Percentiles rank a stretch among this genome's conserved stretches.
Conservation (phyloP, 768 basidiomycete genomes). For the Thelephora ganbajun region DNA sequence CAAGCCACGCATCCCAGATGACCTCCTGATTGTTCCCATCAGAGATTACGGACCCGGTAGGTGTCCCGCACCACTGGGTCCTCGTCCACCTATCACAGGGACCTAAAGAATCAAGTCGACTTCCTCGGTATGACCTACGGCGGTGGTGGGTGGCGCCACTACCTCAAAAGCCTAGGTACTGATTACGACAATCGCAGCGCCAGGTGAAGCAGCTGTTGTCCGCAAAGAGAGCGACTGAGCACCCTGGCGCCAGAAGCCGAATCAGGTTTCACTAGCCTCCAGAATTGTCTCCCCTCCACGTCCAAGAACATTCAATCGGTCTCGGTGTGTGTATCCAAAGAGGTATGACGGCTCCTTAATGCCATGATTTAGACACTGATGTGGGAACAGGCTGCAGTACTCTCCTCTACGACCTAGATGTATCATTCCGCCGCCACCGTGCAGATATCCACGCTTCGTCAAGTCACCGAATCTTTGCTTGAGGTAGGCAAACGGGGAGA, state of each 20-base stretch:
- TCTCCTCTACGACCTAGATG: constrained; percentile 25
- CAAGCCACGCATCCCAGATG: no score
- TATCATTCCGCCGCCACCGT: constrained; percentile 29
- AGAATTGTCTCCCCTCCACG: constrained; percentile 37
- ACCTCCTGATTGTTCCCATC: no score
- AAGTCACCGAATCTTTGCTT: constrained; percentile 32
- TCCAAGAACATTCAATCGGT: constrained; percentile 33
- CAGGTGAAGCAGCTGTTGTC: constrained; percentile 46
- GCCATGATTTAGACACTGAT: not conserved
- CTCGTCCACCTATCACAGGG: constrained; percentile 33
- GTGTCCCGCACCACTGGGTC: constrained; percentile 33
- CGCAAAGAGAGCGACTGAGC: constrained; percentile 56
- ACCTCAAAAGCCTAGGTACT: not conserved
- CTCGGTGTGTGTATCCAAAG: constrained; percentile 32
- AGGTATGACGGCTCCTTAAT: constrained; percentile 25
- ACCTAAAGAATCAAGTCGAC: constrained; percentile 35
- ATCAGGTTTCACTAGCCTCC: constrained; percentile 35
- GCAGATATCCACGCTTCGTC: constrained; percentile 34
- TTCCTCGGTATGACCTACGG: constrained; percentile 28
- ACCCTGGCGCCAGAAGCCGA: constrained; percentile 34
- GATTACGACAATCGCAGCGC: constrained; percentile 22
- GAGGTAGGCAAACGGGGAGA: constrained; percentile 56
- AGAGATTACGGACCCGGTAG: no score
- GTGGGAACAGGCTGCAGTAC: constrained; percentile 26
- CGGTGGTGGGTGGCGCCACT: constrained; percentile 22